Evolutionary conservation across 1,284 basidiomycete species (phyloP), one percentile per base, ranked within the genome.

Genomic region (Rhodotorula sp.): DNA sequence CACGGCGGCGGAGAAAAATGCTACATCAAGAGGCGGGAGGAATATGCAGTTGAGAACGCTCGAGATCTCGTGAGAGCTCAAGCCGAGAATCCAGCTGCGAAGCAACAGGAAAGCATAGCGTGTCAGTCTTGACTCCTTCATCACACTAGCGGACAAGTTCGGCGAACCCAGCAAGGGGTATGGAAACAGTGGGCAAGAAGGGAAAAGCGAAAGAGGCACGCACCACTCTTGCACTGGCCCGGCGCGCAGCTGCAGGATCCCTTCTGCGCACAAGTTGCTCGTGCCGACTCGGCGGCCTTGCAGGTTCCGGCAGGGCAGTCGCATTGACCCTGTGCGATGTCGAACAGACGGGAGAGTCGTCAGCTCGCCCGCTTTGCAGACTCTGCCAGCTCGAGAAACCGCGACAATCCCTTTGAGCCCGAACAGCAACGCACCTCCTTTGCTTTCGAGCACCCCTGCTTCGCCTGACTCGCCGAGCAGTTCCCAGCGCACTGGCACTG

Each of bases 181-280:
- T 12, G 14, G 14, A n/a, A 26, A 21, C n/a, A 54, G 15, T 12
- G 34, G 18, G 23, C 16, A 31, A 49, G 15, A 21, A 12, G 48
- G 34, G 31, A 23, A 52, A 26, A 31, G 14, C 7, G 16, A 21
- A 26, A 23, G 20, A 20, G 3, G 16, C 3, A 58, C 69, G 60
- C 31, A 67, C 69, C 69, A 6, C 61, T 62, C 16, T 26, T n/a
- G 49, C 69, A 70, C 51, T 65, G 64, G 3, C 69, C 69, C 5
- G 69, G 69, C 1, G 64, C 52, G 31, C 69, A 70, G 21, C 48
- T 34, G 51, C 69, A 70, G 5, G 46, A 48, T 34, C 49, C 65
- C 43, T 56, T 59, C 47, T 63, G 60, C 5, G 14, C 47, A 21
- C 69, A 66, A 2, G 31, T 20, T 14, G 61, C 49, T 23, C 69